phyloP scores from a whole-genome alignment of 495 filamentous ascomycete genomes.

The Penicillium egyptiacum region DNA sequence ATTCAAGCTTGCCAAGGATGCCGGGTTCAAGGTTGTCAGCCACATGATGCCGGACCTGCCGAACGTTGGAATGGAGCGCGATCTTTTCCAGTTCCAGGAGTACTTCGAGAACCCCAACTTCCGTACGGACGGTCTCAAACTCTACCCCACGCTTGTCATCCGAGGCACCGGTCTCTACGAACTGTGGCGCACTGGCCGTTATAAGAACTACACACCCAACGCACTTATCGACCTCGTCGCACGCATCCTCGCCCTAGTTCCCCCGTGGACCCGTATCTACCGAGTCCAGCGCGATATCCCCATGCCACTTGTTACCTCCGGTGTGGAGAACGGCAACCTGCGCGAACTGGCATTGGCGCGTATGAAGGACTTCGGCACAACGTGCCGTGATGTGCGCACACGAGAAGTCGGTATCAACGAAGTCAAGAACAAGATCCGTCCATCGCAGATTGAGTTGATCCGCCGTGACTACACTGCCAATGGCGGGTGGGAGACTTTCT shows the following conservation, averaged over 20 bases:
- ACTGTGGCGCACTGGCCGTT: constrained; percentile 92
- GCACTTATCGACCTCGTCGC: constrained; percentile 93
- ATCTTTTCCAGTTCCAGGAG: constrained; percentile 93
- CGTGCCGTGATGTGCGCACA: constrained; percentile 95
- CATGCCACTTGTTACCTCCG: constrained; percentile 95
- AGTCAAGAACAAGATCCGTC: constrained; percentile 96
- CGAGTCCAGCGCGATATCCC: constrained; percentile 98
- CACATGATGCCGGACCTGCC: constrained; percentile 99
- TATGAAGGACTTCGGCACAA: constrained; percentile 99
- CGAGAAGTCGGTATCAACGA: constrained; percentile 98
- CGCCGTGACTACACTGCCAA: constrained; percentile 93
- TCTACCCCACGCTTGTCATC: constrained; percentile 97
- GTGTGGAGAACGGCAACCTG: constrained; percentile 96
- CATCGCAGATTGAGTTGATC: constrained; percentile 95
- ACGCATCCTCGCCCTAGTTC: constrained; percentile 88
- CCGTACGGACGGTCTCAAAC: constrained; percentile 96
- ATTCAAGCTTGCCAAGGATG: constrained; percentile 92
- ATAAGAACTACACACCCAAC: constrained; percentile 98
- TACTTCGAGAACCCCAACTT: constrained; percentile 98
- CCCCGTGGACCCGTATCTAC: constrained; percentile 98
- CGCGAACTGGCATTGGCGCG: constrained; percentile 87
- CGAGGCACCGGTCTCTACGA: constrained; percentile 96
- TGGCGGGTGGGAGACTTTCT: constrained; percentile 96
- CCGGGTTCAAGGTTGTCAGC: constrained; percentile 96
- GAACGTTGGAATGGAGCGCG: constrained; percentile 97